Evolutionary conservation across 148 eudicot species (phyloP), one percentile per base, ranked within the genome.

Genomic region (Rhododendron griersonianum): DNA sequence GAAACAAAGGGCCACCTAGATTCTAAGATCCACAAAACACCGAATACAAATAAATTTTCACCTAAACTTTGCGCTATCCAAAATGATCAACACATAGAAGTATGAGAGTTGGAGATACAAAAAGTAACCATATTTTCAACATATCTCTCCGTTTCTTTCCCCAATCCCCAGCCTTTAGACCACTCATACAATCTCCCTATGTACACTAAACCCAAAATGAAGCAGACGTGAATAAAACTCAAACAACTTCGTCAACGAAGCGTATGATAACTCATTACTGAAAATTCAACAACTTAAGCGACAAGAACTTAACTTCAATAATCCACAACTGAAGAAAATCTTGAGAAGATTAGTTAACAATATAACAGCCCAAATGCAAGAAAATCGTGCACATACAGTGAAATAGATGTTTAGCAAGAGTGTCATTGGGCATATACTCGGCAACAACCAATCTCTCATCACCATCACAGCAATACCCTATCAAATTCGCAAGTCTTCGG

Each of bases 361-460:
- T 1, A 30, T 28, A 79, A 7, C 61, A 39, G 7, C 30, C 57
- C 44, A 83, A 73, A 88, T 50, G 59, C 59, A 67, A 53, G 35
- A 19, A 19, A 47, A 5, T 30, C 19, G 19, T 35, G 83, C 21
- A 81, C 90, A 86, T 94, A 96, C 99, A 96, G 91, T 96, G 99
- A 81, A 96, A 96, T 65, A 96, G 90, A 91, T 96, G 99, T 93
- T 93, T 96, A 50, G 99, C 94, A 89, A 96, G 98, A 79, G 99
- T 95, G 80, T 95, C 96, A 90, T 94, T 95, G 47, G 99, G 99
- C 99, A 96, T 95, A 90, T 89, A 95, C 87, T 96, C 99, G 30
- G 99, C 99, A 91, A 96, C 96, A 76, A 96, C 92, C 87, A 96
- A 91, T 87, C 99, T 94, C 89, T 95, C 95, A 91, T 96, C 99